Evolutionary conservation across 192 early-diverging fungal genomes (phyloP), one percentile per base, ranked within the genome.

Genomic region (Funneliformis geosporum): DNA sequence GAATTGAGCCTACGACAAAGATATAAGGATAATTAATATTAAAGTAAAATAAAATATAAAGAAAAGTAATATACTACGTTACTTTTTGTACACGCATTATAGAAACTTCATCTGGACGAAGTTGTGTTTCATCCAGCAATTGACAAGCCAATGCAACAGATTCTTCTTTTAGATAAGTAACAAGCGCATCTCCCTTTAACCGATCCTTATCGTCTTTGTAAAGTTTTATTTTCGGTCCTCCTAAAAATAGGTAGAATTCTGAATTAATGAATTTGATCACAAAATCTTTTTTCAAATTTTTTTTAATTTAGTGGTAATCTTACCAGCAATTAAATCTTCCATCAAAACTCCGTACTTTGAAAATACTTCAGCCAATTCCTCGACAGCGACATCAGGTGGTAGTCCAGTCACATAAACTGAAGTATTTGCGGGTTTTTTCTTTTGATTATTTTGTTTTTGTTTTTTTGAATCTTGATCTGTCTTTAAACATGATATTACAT

Each of bases 91-190:
- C 95, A 21, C 83, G 85, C 44, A 98, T 94, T 33, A 86, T 89
- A n/a, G 86, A 81, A 3, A 84, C 64, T 18, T 83, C 74, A 2
- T 91, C 92, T 5, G 88, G 81, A 9, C 96, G 90, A 50, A 96
- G 93, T 33, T 91, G 90, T 8, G 92, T 86, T 21, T 99, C 96
- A 78, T 98, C 96, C 85, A 98, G 60, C 27, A 99, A 87, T 73
- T 94, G 87, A 21, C 95, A 86, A 2, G 96, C 94, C 43, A 99
- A 84, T 23, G 90, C 80, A 23, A 99, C 96, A 2, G 94, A 96
- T 78, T 97, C 96, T 59, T 91, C 91, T 81, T 96, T 94, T 79
- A 96, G 92, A 82, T 94, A 99, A 14, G 92, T 94, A 8, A 99
- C 92, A 8, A 99, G 84, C 8, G 92, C 98, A 83, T 99, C 98